Conservation (phyloP, 345 rosid species). For the Eucalyptus curtisii region DNA sequence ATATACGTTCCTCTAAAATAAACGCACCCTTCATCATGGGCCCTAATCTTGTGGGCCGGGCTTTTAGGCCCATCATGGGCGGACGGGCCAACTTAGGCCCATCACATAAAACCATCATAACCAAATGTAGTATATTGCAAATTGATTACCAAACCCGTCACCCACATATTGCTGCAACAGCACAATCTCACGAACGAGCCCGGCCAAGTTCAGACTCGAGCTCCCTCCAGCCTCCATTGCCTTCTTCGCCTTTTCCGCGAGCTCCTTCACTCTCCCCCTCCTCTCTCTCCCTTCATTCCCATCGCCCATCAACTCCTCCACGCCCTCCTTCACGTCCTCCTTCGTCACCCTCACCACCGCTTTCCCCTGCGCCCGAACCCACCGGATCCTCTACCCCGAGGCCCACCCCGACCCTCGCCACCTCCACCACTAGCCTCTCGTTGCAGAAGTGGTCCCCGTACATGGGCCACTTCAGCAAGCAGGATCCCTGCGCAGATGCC, state of each 20-base stretch:
- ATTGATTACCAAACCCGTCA: background rate
- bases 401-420: conserved; percentile 1
- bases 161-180: background rate
- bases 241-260: conserved; percentile 4
- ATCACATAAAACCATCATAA: too few species aligned
- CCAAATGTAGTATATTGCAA: too few species aligned
- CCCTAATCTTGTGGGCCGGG: too few species aligned
- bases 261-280: background rate
- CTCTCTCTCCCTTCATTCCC: conserved; percentile 3
- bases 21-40: too few species aligned
- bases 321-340: background rate
- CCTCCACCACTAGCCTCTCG: conserved; percentile 12
- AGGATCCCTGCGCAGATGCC: conserved; percentile 10
- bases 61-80: too few species aligned
- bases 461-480: conserved; percentile 19
- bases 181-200: background rate
- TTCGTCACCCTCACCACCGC: background rate
- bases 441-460: conserved; percentile 25
- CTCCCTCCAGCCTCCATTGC: conserved; percentile 14
- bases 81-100: too few species aligned
- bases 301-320: conserved; percentile 1
- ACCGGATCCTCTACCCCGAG: conserved; percentile 1
- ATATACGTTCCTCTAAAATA: too few species aligned
- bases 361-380: background rate
- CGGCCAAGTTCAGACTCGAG: background rate